Evolutionary conservation across 176 grass and related monocot genomes (phyloP), one percentile per base, ranked within the genome.

Genomic region (Ensete glaucum): DNA sequence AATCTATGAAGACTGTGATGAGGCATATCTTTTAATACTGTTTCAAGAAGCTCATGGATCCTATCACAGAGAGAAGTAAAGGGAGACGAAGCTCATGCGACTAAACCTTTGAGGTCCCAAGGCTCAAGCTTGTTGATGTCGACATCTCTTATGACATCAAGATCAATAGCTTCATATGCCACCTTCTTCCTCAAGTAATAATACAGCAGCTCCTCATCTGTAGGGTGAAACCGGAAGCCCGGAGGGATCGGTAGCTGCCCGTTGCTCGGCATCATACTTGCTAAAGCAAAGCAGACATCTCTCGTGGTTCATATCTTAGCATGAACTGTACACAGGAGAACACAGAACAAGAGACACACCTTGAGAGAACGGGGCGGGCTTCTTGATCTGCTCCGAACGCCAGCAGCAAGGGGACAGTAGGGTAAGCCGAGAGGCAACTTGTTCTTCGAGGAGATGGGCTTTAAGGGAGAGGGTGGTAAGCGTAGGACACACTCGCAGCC

Each of bases 161-260:
- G 90, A 93, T 98, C 94, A 74, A 93, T 98, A 68, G 90, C 86
- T 85, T 98, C 94, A 81, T 81, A 98, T 22, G 94, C 88, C 43
- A 98, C 88, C 73, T 98, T 98, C 82, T 93, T 98, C 82, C 94
- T 89, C 82, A 98, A 72, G 86, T 98, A 98, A 83, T 98, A 98
- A 79, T 98, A 91, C 53, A 98, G 90, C 66, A 98, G 90, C 82
- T 98, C 94, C 81, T 98, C 94, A 8, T 98, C 94, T 0, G 94
- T 98, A 3, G 94, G 94, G 77, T 98, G 94, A 80, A 98, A 98
- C 17, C 94, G 90, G 74, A 98, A 98, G 12, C 94, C 94, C 13
- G 94, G 94, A 59, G 94, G 94, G 64, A 98, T 90, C 6, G 90
- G 82, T 49, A 93, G 48, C 26, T 86, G 69, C 64, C 86, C 75